These are phyloP conservation scores for Priceomyces carsonii DNA, from an alignment of 805 yeast species.

Conservation along the genomic window DNA sequence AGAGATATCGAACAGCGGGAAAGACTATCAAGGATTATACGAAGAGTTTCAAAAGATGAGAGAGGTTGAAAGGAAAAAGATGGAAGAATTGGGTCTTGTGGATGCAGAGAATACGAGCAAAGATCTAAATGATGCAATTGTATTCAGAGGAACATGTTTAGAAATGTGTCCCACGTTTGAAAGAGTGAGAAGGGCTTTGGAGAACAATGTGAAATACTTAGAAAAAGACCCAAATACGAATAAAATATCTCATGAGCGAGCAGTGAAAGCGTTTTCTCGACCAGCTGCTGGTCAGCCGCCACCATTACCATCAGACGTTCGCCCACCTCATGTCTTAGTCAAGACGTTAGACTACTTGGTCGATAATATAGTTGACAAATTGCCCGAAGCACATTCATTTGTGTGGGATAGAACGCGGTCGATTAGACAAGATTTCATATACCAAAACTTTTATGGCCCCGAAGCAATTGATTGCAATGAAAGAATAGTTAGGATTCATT, in stretches of 20 bases:
- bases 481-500: constrained; percentile 84
- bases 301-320: constrained; percentile 93
- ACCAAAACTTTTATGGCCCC: constrained; percentile 89
- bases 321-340: constrained; percentile 81
- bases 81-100: constrained; percentile 81
- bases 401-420: constrained; percentile 98
- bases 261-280: constrained; percentile 90
- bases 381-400: constrained; percentile 87
- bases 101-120: constrained; percentile 85
- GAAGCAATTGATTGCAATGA: constrained; percentile 95
- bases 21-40: constrained; percentile 70
- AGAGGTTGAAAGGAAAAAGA: constrained; percentile 68
- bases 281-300: constrained; percentile 99
- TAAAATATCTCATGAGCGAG: constrained; percentile 56
- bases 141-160: constrained; percentile 81
- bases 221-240: constrained; percentile 65
- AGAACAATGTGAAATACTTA: constrained; percentile 77
- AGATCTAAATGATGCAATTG: constrained; percentile 83
- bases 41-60: constrained; percentile 75
- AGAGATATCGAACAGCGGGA: constrained; percentile 45
- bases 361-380: constrained; percentile 56
- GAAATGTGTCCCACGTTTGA: constrained; percentile 97
- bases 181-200: constrained; percentile 81
- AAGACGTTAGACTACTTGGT: constrained; percentile 72
- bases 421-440: constrained; percentile 94